Base-by-base conservation (phyloP, 371 early-diverging fungal species). In the Saksenaea oblongispora region DNA sequence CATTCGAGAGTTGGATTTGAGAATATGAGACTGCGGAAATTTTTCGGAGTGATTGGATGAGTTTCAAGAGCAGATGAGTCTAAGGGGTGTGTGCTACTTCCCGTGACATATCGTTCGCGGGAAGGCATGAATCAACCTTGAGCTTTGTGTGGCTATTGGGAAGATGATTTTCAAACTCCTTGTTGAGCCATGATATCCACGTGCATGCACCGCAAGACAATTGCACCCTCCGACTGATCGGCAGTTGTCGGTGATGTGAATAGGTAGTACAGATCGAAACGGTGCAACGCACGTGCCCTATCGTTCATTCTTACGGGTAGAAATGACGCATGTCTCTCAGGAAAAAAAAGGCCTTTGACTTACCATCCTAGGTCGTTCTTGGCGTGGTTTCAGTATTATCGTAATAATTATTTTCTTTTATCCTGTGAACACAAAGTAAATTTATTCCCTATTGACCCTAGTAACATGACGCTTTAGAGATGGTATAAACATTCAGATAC, bases 11-110 rank as follows among this genome's bases (percentile, higher is more conserved):
- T 9, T 9, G 24, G 51, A 47, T 47, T 47, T 47, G 51, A 47
- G 51, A 47, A 22, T 10, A 47, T 47, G 51, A 47, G 51, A 47
- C 51, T 47, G 51, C 22, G 3, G 51, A 47, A 47, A 47, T 47
- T 47, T 47, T 47, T 47, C 51, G 51, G 51, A 47, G 51, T 47
- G 51, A 47, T 47, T 47, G 51, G 51, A 24, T 47, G 17, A 47
- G 51, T 47, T 47, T 47, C 51, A 47, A 47, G 10, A 3, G 10
- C 51, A 47, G 51, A 47, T 47, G 5, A 22, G 22, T 22, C 51
- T 47, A 47, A 39, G 22, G n/a, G 8, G 51, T 22, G 22, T 47
- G 51, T 47, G 51, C 22, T 22, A 47, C 51, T 47, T 22, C 51
- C 51, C 51, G 22, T 47, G 51, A 47, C 51, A 47, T 3, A 47